Conservation (phyloP, 208 protist species). For the Crithidia bombi region DNA sequence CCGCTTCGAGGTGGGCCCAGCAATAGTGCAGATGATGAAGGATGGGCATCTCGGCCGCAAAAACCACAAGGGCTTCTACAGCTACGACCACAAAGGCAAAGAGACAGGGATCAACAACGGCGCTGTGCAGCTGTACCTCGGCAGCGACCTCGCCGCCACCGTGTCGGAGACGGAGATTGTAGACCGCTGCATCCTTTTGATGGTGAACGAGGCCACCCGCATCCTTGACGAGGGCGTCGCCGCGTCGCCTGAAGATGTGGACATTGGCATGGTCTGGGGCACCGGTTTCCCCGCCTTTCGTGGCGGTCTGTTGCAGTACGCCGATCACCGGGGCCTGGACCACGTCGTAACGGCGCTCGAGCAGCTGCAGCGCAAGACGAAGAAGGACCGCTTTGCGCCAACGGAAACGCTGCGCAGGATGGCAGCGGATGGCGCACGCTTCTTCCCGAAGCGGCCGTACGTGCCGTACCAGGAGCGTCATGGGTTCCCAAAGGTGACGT, state of each 20-base stretch:
- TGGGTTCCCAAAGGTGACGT: slow-evolving; percentile 59
- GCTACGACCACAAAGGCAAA: slow-evolving; percentile 79
- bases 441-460: slow-evolving; percentile 81
- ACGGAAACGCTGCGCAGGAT: slow-evolving; percentile 59
- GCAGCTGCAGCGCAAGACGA: slow-evolving; percentile 47
- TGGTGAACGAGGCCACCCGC: slow-evolving; percentile 85
- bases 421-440: slow-evolving; percentile 60
- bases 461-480: slow-evolving; percentile 76
- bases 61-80: slow-evolving; percentile 89
- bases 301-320: slow-evolving; percentile 82
- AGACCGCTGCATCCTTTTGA: slow-evolving; percentile 82
- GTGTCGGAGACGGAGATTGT: slow-evolving; percentile 67
- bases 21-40: slow-evolving; percentile 61
- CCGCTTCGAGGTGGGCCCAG: slow-evolving; percentile 60
- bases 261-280: slow-evolving; percentile 89
- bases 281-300: slow-evolving; percentile 86
- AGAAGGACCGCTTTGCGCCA: slow-evolving; percentile 69
- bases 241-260: slow-evolving; percentile 70
- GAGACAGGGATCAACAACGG: slow-evolving; percentile 56
- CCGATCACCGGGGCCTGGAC: slow-evolving; percentile 67
- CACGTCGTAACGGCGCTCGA: slow-evolving; percentile 61
- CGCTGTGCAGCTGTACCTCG: slow-evolving; percentile 41
- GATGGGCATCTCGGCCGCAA: slow-evolving; percentile 87
- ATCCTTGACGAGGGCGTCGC: slow-evolving; percentile 80
- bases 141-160: slow-evolving; percentile 31